Base-by-base conservation (phyloP, 2,329 filamentous ascomycete genomes). In the Fusarium abutilonis region DNA sequence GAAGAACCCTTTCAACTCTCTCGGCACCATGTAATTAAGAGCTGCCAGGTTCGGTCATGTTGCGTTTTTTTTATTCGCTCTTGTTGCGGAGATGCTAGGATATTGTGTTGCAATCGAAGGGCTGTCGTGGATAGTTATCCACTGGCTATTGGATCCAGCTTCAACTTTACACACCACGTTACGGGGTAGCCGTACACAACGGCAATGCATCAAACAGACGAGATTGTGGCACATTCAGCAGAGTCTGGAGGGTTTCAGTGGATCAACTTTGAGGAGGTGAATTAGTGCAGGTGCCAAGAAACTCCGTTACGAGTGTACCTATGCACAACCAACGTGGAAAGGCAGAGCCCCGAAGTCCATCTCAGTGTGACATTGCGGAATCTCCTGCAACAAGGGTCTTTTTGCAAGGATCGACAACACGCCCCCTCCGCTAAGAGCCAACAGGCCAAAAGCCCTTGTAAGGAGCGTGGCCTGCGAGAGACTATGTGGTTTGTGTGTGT, bases 261-360 rank as follows among this genome's bases (percentile, higher is more conserved):
- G 52, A 44, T 46, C 36, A 28, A 46, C 43, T 48, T 50, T 29
- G 48, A 39, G 23, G 34, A 47, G 36, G n/a, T 47, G 45, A 28
- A 26, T 35, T 62, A 52, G 66, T 42, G 45, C 36, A 43, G 34
- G 35, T 56, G 58, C 63, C 54, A 67, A 70, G 67, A 48, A 40
- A 52, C 48, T 36, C 43, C 40, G 26, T 38, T 7, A 45, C 43
- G 41, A 52, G 23, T 51, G 29, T 47, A 42, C 29, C 23, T 39
- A 41, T 36, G 8, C 15, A 35, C 23, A 49, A 47, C 63, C 52
- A 64, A 47, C 46, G 23, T 47, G 44, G 44, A 40, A 26, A 34
- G 38, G 39, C 11, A 38, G 48, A 60, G 35, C 11, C 48, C 48
- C 47, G 36, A 43, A 34, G 42, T 32, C 55, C 42, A 49, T 60